These are phyloP conservation scores for Candida fluviatilis DNA, from an alignment of 805 yeast species.

Conservation along the genomic window DNA sequence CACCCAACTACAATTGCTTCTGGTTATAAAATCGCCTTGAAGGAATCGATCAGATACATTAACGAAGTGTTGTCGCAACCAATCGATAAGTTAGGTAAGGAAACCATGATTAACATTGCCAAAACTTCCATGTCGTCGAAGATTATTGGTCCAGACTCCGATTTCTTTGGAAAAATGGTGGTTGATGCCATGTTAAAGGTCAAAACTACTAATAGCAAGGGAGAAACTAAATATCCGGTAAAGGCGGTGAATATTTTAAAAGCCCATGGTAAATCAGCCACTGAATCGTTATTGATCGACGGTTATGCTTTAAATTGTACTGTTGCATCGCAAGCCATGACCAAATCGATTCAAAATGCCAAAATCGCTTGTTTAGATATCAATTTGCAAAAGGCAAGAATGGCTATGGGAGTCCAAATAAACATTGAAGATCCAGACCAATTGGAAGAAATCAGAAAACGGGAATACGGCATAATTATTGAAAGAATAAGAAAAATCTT, in stretches of 20 bases:
- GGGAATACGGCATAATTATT: slow-evolving; percentile 80
- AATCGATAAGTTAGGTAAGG: slow-evolving; percentile 77
- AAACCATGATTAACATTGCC: slow-evolving; percentile 84
- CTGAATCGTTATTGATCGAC: slow-evolving; percentile 78
- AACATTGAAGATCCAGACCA: slow-evolving; percentile 97
- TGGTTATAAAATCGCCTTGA: slow-evolving; percentile 89
- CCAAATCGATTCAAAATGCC: slow-evolving; percentile 63
- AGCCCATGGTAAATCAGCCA: slow-evolving; percentile 93
- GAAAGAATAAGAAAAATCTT: slow-evolving; percentile 81
- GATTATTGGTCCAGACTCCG: slow-evolving; percentile 91
- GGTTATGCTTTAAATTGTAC: slow-evolving; percentile 98
- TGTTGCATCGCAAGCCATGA: slow-evolving; percentile 96
- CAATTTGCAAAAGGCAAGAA: slow-evolving; percentile 90
- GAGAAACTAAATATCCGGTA: slow-evolving; percentile 89
- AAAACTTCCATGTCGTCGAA: slow-evolving; percentile 96
- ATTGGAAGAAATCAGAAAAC: slow-evolving; percentile 83
- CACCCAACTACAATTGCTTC: slow-evolving; percentile 98
- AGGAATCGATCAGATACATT: slow-evolving; percentile 85
- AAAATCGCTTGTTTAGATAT: slow-evolving; percentile 86
- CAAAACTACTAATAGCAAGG: slow-evolving; percentile 81
- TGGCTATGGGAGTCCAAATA: slow-evolving; percentile 98
- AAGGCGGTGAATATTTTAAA: slow-evolving; percentile 94
- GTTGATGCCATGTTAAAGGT: slow-evolving; percentile 96
- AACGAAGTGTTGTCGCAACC: slow-evolving; percentile 78
- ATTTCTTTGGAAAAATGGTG: slow-evolving; percentile 83